Evolutionary conservation across 805 yeast species (phyloP), one percentile per base, ranked within the genome.

Genomic region (Kodamaea kakaduensis): DNA sequence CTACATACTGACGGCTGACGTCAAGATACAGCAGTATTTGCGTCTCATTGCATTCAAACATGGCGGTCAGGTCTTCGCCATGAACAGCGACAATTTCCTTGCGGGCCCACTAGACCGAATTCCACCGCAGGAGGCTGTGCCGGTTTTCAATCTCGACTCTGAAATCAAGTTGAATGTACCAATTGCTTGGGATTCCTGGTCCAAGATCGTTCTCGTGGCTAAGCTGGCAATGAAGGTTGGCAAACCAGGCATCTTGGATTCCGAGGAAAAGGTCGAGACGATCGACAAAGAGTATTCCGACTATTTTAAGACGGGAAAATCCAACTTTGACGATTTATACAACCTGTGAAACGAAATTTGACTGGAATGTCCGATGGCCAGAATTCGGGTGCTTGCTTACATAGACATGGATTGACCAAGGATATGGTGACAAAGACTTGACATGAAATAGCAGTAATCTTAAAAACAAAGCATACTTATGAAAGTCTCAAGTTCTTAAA

Each of bases 131-230:
- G 7, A n/a, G 5, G 13, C 29, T 9, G 13, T 28, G 35, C 24
- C 25, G 10, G 21, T 22, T 13, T 10, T 21, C 30, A 31, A 16
- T 18, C 16, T 25, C 9, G 43, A 42, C 9, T 26, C 24, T 3
- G 37, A 32, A 3, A 34, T 37, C 29, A 7, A 25, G 32, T 25
- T 42, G 28, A 18, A 29, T 28, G 61, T 78, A 2, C 80, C 81
- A 0, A 37, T 40, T 5, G 77, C 73, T 0, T 60, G 69, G 59
- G 87, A 81, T 42, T 56, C 78, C 3, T 61, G 70, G 64, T 63
- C 64, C 14, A 71, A 76, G 44, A 77, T 81, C 17, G 47, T 57
- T 22, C 46, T 68, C 26, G 48, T 56, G 15, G 49, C 61, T 13
- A 48, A 52, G 30, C 41, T 67, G 36, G 39, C 34, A 3, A 36